A percentile compares a stretch with the other conserved stretches of the same genome.
Evolutionary conservation across 108 stramenopile genomes (phyloP).

Genomic region (Skeletonema potamos): DNA sequence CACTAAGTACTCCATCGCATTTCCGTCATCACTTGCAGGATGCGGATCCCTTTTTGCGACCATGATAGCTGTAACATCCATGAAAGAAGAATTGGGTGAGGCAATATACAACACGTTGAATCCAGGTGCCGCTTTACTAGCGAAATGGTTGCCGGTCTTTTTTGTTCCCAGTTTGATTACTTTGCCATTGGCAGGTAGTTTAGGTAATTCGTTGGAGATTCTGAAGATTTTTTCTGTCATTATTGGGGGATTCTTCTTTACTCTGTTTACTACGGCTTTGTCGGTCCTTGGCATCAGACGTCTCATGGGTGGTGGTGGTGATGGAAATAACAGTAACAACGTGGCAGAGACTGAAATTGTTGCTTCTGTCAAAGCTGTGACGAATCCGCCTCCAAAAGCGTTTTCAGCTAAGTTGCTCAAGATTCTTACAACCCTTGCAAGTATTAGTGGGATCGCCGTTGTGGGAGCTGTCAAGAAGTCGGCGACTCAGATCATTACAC

Average conservation of each 20-base stretch:
- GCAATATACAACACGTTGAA: conserved; percentile 23
- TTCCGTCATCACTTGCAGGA: conserved; percentile 46
- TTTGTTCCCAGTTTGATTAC: conserved; percentile 49
- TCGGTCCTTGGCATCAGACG: conserved; percentile 62
- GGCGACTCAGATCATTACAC: conserved; percentile 35
- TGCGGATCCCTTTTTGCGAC: conserved; percentile 30
- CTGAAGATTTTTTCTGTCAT: conserved; percentile 61
- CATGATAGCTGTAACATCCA: conserved; percentile 22
- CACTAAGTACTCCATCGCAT: conserved; percentile 29
- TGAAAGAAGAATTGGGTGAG: conserved; percentile 21
- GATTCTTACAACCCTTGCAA: conserved; percentile 47
- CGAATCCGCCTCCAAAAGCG: conserved; percentile 48
- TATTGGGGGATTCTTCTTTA: conserved; percentile 67
- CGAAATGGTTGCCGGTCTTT: conserved; percentile 50
- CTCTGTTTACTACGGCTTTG: conserved; percentile 53
- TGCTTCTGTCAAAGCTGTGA: conserved; percentile 6
- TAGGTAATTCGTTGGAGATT: conserved; percentile 43
- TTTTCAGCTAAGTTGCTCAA: conserved; percentile 52
- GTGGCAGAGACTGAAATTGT: neutral
- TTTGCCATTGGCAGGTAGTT: conserved; percentile 42
- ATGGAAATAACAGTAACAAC: neutral
- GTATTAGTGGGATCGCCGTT: conserved; percentile 36
- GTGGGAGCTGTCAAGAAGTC: conserved; percentile 22
- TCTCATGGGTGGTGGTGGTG: conserved; percentile 10
- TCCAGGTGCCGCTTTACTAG: conserved; percentile 38